Conservation (phyloP, 1,139 yeast genomes). For the Yamadazyma atmosphaerica region DNA sequence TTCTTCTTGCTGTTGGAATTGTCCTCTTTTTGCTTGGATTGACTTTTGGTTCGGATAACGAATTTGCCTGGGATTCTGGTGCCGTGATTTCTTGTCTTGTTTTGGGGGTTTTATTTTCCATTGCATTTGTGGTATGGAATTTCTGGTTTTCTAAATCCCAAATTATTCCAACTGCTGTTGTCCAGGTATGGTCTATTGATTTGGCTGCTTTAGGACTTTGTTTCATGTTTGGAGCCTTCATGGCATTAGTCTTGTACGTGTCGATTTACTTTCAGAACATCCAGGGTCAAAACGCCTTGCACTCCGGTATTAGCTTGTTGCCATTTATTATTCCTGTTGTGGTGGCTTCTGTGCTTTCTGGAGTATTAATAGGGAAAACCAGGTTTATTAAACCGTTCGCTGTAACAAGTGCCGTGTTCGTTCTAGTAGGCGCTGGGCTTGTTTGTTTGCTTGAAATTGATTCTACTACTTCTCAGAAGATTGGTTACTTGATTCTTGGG, state of each 20-base stretch:
- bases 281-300: slow-evolving; percentile 30
- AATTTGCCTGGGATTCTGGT: slow-evolving; percentile 51
- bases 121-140: slow-evolving; percentile 28
- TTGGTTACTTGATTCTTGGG: slow-evolving; percentile 34
- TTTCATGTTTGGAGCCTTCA: slow-evolving; percentile 26
- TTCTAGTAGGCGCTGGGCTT: slow-evolving; percentile 37
- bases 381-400: slow-evolving; percentile 32
- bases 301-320: slow-evolving; percentile 40
- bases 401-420: slow-evolving; percentile 25
- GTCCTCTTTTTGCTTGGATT: slow-evolving; percentile 42
- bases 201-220: slow-evolving; percentile 24
- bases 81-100: slow-evolving; percentile 47
- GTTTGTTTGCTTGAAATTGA: slow-evolving; percentile 31
- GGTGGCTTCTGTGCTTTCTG: slow-evolving; percentile 27
- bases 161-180: slow-evolving; percentile 28
- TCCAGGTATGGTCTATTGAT: slow-evolving; percentile 22
- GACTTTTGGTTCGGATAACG: slow-evolving; percentile 42
- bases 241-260: slow-evolving; percentile 26
- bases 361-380: slow-evolving; percentile 30
- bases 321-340: slow-evolving; percentile 39
- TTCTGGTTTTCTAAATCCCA: slow-evolving; percentile 26
- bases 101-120: slow-evolving; percentile 37
- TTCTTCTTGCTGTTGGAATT: slow-evolving; percentile 45
- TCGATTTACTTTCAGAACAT: slow-evolving; percentile 42
- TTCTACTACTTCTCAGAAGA: slow-evolving; percentile 25